Base-by-base conservation (phyloP, 768 basidiomycete genomes). In the Mycena vulgaris region DNA sequence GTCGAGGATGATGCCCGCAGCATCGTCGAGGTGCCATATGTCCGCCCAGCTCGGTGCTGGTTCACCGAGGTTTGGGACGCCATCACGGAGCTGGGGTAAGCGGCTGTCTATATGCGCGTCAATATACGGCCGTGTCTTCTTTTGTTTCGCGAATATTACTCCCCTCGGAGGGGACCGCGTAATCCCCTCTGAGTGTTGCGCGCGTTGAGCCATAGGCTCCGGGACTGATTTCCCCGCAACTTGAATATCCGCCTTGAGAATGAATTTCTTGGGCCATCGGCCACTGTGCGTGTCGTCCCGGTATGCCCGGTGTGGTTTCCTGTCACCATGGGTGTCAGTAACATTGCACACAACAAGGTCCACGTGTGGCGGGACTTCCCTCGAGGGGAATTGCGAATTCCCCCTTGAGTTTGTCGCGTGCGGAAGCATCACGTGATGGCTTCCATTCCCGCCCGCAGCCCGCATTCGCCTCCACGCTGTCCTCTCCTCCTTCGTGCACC, bases 321-420 rank as follows among this genome's bases (percentile, higher is more conserved):
- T 67, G 39, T 16, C 0, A 0, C 66, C 66, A 21, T 23, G 19
- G 27, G 25, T 60, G 66, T 67, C 57, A 67, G 66, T 45, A n/a
- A 67, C 28, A 9, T 60, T 67, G 40, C 53, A 8, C 6, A 49
- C 9, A 0, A 52, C 49, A 0, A 27, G 17, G 49, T 59, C 39
- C n/a, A 67, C 23, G 13, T 67, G 66, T 14, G 66, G 66, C 17
- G 66, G 57, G 49, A 67, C 66, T 67, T 67, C 66, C 66, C 66
- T 67, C 66, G 49, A 60, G 66, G 66, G 66, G 66, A 30, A 17
- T 53, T 49, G 66, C 58, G 49, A 67, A 67, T 60, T 23, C 66
- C 66, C 66, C 66, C 27, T 39, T 67, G 66, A 67, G 66, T 67
- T 39, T 67, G 16, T 66, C 56, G 66, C 66, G 49, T 31, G 19